These are phyloP conservation scores for Scedosporium minutisporum DNA, from an alignment of 2,329 filamentous ascomycete genomes.

Conservation along the genomic window DNA sequence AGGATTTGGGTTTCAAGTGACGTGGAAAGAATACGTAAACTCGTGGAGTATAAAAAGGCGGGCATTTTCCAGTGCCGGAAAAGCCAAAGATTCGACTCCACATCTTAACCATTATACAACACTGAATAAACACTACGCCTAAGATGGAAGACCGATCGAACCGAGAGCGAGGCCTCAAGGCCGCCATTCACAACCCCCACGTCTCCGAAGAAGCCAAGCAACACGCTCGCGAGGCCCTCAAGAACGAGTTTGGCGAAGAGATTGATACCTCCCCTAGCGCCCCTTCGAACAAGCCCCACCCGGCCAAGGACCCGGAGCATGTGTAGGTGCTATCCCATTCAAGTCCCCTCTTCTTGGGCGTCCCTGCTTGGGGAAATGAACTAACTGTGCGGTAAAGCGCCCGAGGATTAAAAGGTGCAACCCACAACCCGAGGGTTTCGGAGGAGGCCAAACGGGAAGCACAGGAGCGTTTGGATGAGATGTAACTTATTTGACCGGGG, in stretches of 20 bases:
- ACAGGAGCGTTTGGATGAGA: slow-evolving; percentile 38
- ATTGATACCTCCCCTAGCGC: slow-evolving; percentile 14
- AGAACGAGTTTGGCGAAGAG: slow-evolving; percentile 35
- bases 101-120: too few species aligned
- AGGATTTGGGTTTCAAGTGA: too few species aligned
- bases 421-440: slow-evolving; percentile 47
- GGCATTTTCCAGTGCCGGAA: too few species aligned
- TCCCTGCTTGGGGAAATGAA: background rate
- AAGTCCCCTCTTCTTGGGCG: slow-evolving; percentile 10
- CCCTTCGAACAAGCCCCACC: slow-evolving; percentile 21
- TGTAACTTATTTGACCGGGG: slow-evolving; percentile 15
- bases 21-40: too few species aligned
- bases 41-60: too few species aligned
- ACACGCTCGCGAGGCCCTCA: slow-evolving; percentile 41
- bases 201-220: slow-evolving; percentile 45
- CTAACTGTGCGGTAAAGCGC: slow-evolving; percentile 21
- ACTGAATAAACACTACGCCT: too few species aligned
- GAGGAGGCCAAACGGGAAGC: slow-evolving; percentile 46
- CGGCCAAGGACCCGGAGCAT: slow-evolving; percentile 43
- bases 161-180: slow-evolving; percentile 46
- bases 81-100: too few species aligned
- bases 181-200: slow-evolving; percentile 47
- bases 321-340: slow-evolving; percentile 29
- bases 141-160: slow-evolving; percentile 5
- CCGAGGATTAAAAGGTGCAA: slow-evolving; percentile 13